Base-by-base conservation (phyloP, 1,284 basidiomycete species). In the Ustilago loliicola region DNA sequence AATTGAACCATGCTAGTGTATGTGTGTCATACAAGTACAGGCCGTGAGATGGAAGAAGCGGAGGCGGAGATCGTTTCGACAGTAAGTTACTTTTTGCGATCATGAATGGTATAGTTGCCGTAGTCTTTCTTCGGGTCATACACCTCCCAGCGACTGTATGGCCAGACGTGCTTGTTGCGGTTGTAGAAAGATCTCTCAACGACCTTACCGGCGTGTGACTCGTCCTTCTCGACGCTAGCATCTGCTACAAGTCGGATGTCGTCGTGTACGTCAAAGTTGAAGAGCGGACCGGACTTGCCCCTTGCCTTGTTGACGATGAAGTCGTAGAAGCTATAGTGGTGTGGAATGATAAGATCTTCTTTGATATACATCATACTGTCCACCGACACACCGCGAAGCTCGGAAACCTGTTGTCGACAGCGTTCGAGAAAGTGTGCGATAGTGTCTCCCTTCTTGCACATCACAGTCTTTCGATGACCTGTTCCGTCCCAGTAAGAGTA, bases 341-440 rank as follows among this genome's bases (percentile, higher is more conserved):
- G 86, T 19, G 68, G 60, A 55, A 79, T 70, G 64, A 83, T 82
- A 19, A 83, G 66, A 66, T 85, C 79, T 62, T 85, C 81, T 70
- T 98, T 98, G 88, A 99, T 91, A 88, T 98, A 99, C 95, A 99
- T 98, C 65, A 99, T 88, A 86, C 97, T 98, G 87, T 99, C 97
- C 25, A 94, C 94, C 68, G 91, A 93, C 52, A 95, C 91, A 10
- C 92, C 92, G 60, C 95, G 89, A 60, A 99, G 89, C 87, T 98
- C 96, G 1, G 95, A 92, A 83, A 97, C 94, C 82, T 98, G 95
- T 59, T 91, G 90, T 38, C 96, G 90, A 83, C 95, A 96, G 86
- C 95, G 98, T 85, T 96, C 94, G 67, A 99, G 89, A 87, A 99
- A 98, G 7, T 88, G 89, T 2, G 91, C 91, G 66, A 99, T 92